These are phyloP conservation scores for Taiozyma sp. DNA, from an alignment of 1,139 yeast species.

Conservation along the genomic window DNA sequence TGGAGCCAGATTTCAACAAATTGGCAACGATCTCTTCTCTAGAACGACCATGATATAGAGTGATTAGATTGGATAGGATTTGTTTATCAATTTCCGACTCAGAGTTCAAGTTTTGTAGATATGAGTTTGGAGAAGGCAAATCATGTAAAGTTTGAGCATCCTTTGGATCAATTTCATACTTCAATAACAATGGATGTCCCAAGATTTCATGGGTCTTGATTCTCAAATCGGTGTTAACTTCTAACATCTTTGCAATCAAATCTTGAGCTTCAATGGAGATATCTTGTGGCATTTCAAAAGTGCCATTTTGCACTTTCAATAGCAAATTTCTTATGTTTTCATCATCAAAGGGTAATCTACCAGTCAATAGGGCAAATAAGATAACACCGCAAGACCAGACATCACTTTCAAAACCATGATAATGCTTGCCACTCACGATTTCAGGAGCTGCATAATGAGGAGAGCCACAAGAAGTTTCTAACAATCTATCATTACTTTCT, in stretches of 20 bases:
- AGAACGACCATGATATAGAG: conserved; percentile 69
- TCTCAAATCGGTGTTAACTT: conserved; percentile 73
- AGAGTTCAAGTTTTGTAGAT: conserved; percentile 42
- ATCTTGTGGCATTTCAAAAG: conserved; percentile 65
- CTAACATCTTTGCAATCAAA: conserved; percentile 63
- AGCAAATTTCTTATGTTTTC: conserved; percentile 67
- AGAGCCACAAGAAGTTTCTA: conserved; percentile 80
- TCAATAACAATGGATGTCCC: conserved; percentile 65
- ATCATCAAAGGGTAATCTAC: conserved; percentile 78
- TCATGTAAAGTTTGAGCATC: conserved; percentile 40
- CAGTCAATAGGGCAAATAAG: conserved; percentile 69
- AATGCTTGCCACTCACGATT: conserved; percentile 69
- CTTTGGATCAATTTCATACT: conserved; percentile 39
- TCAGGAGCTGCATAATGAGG: conserved; percentile 90
- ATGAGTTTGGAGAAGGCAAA: conserved; percentile 61
- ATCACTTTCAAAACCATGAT: conserved; percentile 80
- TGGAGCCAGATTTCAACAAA: conserved; percentile 50
- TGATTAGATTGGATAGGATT: conserved; percentile 61
- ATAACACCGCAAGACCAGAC: conserved; percentile 88
- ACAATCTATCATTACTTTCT: conserved; percentile 62
- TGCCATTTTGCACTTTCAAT: conserved; percentile 71
- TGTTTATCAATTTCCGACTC: conserved; percentile 51
- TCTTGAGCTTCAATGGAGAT: conserved; percentile 63
- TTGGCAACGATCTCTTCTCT: conserved; percentile 49
- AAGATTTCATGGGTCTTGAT: conserved; percentile 73